These are phyloP conservation scores for Tricholoma sp. DNA, from an alignment of 768 basidiomycete species.

Conservation along the genomic window DNA sequence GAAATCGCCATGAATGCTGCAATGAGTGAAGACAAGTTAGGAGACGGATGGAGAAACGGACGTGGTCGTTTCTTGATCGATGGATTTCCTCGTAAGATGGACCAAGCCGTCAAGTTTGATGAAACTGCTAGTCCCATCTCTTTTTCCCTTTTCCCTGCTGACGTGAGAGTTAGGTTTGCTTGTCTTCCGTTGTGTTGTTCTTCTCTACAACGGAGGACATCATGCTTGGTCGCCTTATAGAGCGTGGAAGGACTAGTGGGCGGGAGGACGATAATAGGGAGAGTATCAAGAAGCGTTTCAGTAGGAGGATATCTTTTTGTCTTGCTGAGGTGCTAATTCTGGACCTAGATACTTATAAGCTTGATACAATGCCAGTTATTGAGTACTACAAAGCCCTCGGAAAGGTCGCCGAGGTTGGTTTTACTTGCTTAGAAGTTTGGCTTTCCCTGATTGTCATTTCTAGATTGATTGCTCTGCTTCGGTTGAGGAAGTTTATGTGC, in stretches of 20 bases:
- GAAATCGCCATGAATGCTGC: slow-evolving; percentile 83
- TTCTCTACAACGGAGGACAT: slow-evolving; percentile 84
- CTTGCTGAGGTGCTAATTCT: not conserved
- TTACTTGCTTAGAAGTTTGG: not conserved
- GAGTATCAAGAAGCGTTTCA: slow-evolving; percentile 95
- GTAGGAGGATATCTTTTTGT: slow-evolving; percentile 37
- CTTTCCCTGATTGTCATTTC: not conserved
- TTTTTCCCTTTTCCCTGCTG: not conserved
- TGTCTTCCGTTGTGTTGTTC: slow-evolving; percentile 76
- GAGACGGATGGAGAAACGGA: slow-evolving; percentile 63
- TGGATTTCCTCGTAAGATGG: slow-evolving; percentile 98
- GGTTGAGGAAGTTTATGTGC: slow-evolving; percentile 54
- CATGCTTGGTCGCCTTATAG: slow-evolving; percentile 79
- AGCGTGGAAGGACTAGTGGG: slow-evolving; percentile 90
- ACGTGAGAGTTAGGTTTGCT: slow-evolving; percentile 63
- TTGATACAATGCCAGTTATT: slow-evolving; percentile 91
- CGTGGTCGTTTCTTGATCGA: slow-evolving; percentile 90
- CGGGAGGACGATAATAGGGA: slow-evolving; percentile 94
- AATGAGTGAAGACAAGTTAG: slow-evolving; percentile 36
- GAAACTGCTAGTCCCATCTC: slow-evolving; percentile 49
- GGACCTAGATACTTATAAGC: slow-evolving; percentile 68
- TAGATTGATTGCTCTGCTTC: slow-evolving; percentile 67
- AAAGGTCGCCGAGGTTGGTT: slow-evolving; percentile 76
- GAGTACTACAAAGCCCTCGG: slow-evolving; percentile 60
- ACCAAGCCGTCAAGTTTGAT: slow-evolving; percentile 92